phyloP scores from a whole-genome alignment of 208 protist genomes.

The Leishmania turanica region DNA sequence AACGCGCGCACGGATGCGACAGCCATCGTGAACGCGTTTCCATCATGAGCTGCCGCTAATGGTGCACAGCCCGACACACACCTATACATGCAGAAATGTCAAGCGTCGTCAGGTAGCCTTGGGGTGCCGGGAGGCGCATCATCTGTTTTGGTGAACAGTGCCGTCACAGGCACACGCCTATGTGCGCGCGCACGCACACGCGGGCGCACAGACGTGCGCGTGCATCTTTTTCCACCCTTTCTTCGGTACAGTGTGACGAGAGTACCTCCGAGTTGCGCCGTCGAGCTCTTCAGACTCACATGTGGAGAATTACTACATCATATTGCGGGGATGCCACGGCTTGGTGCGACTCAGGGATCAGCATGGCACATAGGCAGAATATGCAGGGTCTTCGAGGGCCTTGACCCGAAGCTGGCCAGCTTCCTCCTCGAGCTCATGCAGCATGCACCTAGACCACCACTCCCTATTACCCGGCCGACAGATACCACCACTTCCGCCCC shows the following conservation, averaged over 20 bases:
- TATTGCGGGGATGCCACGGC: background rate
- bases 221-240: background rate
- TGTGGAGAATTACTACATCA: background rate
- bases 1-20: slow-evolving; percentile 34
- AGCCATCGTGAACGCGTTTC: background rate
- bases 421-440: background rate
- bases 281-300: background rate
- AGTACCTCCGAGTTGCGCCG: background rate
- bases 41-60: background rate
- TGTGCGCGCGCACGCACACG: background rate
- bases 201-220: background rate
- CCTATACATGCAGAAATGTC: background rate
- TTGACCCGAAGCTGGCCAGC: background rate
- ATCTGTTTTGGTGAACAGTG: no score
- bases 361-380: background rate
- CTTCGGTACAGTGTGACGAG: background rate
- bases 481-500: background rate
- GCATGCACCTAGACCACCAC: background rate
- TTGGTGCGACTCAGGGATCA: background rate
- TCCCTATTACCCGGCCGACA: background rate
- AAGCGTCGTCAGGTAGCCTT: no score
- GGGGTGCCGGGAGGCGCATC: no score
- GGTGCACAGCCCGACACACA: background rate
- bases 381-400: background rate
- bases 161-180: background rate